phyloP scores from a whole-genome alignment of 192 early-diverging fungal genomes.

The Chytriomyces hyalinus region DNA sequence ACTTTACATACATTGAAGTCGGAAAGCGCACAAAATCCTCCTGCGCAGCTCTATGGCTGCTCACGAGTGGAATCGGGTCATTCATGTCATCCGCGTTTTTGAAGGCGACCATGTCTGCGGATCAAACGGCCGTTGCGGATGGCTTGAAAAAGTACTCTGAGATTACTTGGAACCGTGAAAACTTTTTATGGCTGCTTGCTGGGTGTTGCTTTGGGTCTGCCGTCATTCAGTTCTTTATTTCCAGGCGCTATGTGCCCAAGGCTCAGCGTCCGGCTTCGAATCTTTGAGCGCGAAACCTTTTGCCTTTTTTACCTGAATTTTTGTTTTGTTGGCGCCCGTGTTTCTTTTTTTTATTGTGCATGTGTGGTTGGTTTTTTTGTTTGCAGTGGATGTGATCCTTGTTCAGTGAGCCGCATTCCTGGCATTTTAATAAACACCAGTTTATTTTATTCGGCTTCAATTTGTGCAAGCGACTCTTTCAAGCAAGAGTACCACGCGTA shows the following conservation, averaged over 20 bases:
- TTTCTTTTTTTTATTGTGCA: too few relatives aligned
- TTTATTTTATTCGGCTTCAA: too few relatives aligned
- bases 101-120: slow-evolving; percentile 15
- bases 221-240: slow-evolving; percentile 52
- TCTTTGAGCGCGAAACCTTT: too few relatives aligned
- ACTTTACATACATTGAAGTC: slow-evolving; percentile 70
- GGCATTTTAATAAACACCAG: too few relatives aligned
- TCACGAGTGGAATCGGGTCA: slow-evolving; percentile 53
- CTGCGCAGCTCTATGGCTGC: slow-evolving; percentile 63
- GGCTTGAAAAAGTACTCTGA: not conserved
- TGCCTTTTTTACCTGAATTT: too few relatives aligned
- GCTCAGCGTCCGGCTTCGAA: slow-evolving; percentile 31
- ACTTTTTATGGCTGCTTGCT: slow-evolving; percentile 44
- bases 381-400: too few relatives aligned
- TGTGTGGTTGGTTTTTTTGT: too few relatives aligned
- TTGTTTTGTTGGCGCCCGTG: too few relatives aligned
- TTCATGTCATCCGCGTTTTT: slow-evolving; percentile 45
- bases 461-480: too few relatives aligned
- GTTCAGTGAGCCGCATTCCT: too few relatives aligned
- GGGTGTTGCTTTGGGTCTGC: slow-evolving; percentile 43
- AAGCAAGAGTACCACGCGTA: too few relatives aligned
- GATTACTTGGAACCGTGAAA: slow-evolving; percentile 13
- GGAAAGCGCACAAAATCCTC: slow-evolving; percentile 65
- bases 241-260: slow-evolving; percentile 54
- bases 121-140: slow-evolving; percentile 1